A percentile compares a stretch with the other conserved stretches of the same genome.
phyloP scores from a whole-genome alignment of 1,284 basidiomycete species.

The Sanghuangporus baumii region DNA sequence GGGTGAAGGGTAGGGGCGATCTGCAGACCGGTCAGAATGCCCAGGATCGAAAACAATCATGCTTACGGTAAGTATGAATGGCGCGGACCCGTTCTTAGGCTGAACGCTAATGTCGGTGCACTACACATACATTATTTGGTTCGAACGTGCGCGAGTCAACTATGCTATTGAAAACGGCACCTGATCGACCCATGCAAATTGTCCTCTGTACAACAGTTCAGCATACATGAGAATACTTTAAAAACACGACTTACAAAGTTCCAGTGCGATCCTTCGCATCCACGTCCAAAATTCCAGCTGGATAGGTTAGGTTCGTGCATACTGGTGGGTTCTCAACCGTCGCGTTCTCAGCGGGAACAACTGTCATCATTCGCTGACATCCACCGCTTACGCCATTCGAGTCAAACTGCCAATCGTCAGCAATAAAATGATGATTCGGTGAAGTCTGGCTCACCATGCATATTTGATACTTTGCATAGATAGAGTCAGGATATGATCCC shows the following conservation, averaged over 20 bases:
- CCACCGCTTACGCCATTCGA: constrained; percentile 50
- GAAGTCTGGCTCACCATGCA: constrained; percentile 46
- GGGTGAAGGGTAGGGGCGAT: constrained; percentile 55
- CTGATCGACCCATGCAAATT: constrained; percentile 55
- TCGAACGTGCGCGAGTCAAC: not conserved
- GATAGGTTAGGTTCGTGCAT: constrained; percentile 46
- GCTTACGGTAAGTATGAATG: constrained; percentile 49
- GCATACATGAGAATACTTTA: no score
- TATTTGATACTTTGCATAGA: constrained; percentile 45
- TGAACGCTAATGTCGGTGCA: constrained; percentile 50
- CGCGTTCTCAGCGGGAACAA: constrained; percentile 36
- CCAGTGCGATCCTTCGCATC: constrained; percentile 40
- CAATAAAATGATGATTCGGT: not conserved
- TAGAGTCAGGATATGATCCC: constrained; percentile 6
- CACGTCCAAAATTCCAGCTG: constrained; percentile 38
- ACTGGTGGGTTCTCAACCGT: constrained; percentile 28
- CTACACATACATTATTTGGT: constrained; percentile 24
- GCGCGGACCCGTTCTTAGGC: constrained; percentile 52
- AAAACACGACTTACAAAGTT: constrained; percentile 26
- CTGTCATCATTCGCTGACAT: constrained; percentile 51
- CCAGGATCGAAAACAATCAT: constrained; percentile 3
- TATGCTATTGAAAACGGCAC: constrained; percentile 25
- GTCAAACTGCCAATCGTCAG: constrained; percentile 37
- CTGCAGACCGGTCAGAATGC: constrained; percentile 26
- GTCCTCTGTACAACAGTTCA: constrained; percentile 26